Conservation (phyloP, 2,329 filamentous ascomycete species). For the Verticillium tricorpus region DNA sequence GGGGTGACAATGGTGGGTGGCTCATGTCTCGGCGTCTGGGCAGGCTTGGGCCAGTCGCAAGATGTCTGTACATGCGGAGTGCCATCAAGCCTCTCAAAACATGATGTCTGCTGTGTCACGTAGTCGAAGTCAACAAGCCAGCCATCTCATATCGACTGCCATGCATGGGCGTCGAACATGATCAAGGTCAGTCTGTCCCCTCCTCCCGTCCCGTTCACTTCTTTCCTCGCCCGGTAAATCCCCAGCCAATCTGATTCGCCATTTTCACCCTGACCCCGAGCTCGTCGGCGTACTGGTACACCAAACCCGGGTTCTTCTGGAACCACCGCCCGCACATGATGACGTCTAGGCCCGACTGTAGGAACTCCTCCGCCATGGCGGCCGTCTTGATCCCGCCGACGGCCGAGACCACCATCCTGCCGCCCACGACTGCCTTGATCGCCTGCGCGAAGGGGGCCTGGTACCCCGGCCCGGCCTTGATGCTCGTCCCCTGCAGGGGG, state of each 20-base stretch:
- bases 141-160: no score
- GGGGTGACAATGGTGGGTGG: neutral
- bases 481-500: slow-evolving; percentile 54
- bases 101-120: no score
- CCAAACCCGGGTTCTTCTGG: slow-evolving; percentile 50
- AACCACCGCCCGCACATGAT: slow-evolving; percentile 45
- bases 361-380: slow-evolving; percentile 38
- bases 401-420: slow-evolving; percentile 32
- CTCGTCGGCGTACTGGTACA: slow-evolving; percentile 49
- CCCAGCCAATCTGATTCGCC: slow-evolving; percentile 46
- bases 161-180: no score
- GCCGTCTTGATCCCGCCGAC: slow-evolving; percentile 41
- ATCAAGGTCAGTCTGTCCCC: no score
- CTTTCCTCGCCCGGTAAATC: slow-evolving; percentile 34
- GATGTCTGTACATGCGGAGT: no score
- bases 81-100: no score
- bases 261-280: slow-evolving; percentile 39
- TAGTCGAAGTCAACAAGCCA: no score
- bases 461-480: slow-evolving; percentile 58
- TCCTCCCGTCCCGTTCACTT: neutral
- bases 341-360: slow-evolving; percentile 40
- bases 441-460: slow-evolving; percentile 63
- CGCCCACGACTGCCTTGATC: slow-evolving; percentile 63
- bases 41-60: no score
- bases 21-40: no score